Percentiles rank a stretch among this genome's conserved stretches.
These are phyloP conservation scores for Hemileccinum impolitum DNA, from an alignment of 768 basidiomycete genomes.

Conservation along the genomic window DNA sequence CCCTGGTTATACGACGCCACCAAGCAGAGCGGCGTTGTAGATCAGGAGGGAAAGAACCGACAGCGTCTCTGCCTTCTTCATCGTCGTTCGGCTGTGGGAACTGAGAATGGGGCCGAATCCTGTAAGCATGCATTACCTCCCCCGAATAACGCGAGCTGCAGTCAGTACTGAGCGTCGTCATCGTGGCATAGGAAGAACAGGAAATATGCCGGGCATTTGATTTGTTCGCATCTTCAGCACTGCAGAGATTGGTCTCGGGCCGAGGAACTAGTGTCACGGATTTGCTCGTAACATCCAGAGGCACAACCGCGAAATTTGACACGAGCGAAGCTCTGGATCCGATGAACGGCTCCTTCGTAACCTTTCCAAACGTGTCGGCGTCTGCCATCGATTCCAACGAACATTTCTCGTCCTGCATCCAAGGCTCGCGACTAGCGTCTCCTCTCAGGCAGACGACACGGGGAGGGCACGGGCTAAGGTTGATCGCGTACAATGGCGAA, in stretches of 20 bases:
- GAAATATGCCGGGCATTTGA: not conserved
- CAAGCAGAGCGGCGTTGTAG: not conserved
- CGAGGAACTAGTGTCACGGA: not conserved
- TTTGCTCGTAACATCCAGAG: constrained; percentile 7
- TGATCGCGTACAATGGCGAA: constrained; percentile 1
- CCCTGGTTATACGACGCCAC: constrained; percentile 13
- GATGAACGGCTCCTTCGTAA: not conserved
- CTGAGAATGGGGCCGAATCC: constrained; percentile 11
- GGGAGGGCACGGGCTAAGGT: constrained; percentile 1
- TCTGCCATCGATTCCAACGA: not conserved
- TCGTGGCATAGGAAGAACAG: not conserved
- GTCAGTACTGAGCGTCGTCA: not conserved
- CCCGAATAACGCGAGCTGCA: constrained; percentile 3
- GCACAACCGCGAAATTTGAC: not conserved
- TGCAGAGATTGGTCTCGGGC: not conserved
- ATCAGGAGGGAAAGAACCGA: not conserved
- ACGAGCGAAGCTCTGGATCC: constrained; percentile 10
- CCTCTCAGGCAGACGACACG: not conserved
- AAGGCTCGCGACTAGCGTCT: not conserved
- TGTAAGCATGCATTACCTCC: not conserved
- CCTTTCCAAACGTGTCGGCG: not conserved
- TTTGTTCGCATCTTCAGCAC: not conserved
- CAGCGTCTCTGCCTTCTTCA: constrained; percentile 1
- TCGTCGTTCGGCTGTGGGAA: not conserved
- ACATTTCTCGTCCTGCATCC: not conserved